A percentile compares a stretch with the other conserved stretches of the same genome.
Evolutionary conservation across 495 filamentous ascomycete genomes (phyloP).

Genomic region (Aspergillus indologenus): DNA sequence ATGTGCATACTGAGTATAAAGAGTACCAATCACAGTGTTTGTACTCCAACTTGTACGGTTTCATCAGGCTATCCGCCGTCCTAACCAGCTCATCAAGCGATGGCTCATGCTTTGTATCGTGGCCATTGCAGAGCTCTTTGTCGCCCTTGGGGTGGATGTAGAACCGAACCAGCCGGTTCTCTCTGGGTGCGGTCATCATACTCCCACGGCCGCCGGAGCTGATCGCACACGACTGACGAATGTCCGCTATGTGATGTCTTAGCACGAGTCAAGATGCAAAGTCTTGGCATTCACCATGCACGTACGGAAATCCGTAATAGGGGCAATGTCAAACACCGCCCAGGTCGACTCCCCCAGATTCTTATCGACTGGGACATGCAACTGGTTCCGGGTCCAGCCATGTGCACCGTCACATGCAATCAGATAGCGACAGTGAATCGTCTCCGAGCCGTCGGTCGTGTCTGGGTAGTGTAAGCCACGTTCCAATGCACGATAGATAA

Average conservation of each 20-base stretch:
- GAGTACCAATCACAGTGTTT: conserved; percentile 30
- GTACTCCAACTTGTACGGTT: conserved; percentile 23
- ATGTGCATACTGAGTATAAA: conserved; percentile 17
- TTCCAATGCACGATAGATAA: not conserved
- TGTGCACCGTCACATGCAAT: conserved; percentile 28
- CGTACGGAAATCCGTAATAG: conserved; percentile 25
- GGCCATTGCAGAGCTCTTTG: not conserved
- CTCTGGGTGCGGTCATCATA: conserved; percentile 21
- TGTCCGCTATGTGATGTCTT: not conserved
- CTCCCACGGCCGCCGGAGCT: conserved; percentile 14
- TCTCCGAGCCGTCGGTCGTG: conserved; percentile 5
- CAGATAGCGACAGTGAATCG: conserved; percentile 26
- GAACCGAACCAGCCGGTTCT: conserved; percentile 18
- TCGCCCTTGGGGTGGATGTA: conserved; percentile 17
- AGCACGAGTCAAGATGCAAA: too few relatives aligned
- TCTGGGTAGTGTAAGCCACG: not conserved
- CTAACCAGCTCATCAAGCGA: conserved; percentile 13
- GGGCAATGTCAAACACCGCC: conserved; percentile 27
- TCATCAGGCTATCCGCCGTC: conserved; percentile 17
- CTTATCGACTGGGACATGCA: conserved; percentile 14
- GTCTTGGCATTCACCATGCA: too few relatives aligned
- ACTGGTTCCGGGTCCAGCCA: conserved; percentile 23
- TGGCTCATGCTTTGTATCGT: not conserved
- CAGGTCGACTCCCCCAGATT: conserved; percentile 13
- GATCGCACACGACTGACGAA: conserved; percentile 19